Evolutionary conservation across 345 rosid species (phyloP), one percentile per base, ranked within the genome.

Genomic region (Adansonia digitata): DNA sequence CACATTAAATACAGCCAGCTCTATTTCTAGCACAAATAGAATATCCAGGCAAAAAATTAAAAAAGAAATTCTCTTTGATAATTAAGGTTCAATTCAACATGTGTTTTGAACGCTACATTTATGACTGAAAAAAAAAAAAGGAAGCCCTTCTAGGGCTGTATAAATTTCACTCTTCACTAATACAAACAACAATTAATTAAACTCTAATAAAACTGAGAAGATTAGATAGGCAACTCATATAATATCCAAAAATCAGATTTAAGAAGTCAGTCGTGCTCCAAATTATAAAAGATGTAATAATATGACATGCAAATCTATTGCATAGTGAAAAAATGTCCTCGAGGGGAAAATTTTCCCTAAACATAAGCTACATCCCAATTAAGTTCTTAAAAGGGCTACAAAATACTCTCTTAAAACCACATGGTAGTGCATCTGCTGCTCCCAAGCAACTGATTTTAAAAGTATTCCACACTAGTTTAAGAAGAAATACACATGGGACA

Each of bases 391-490:
- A 12, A 65, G 18, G 18, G 31, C 70, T 65, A 65, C 5, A 66
- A n/a, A n/a, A 43, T 66, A 66, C 71, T 13, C 71, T 67, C 71
- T 39, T 22, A 68, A 63, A 66, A 68, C 39, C 72, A 46, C 51
- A n/a, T 26, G 20, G 22, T 6, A 39, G 0, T 24, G 40, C 39
- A 42, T 66, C 53, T 22, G 34, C 53, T 68, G 26, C 40, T 27
- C 17, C 40, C 22, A 45, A 45, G 51, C 48, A 40, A 39, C 9
- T 66, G 35, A 40, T 42, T 42, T n/a, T 65, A 12, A 65, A 55
- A 3, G n/a, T 3, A 27, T 40, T 22, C 71, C 34, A 66, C 34
- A 66, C 10, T 34, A 46, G 35, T 66, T 43, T 66, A 7, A 46
- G 24, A 68, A 68, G 24, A 46, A 68, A 17, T 46, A 68, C 56